These are phyloP conservation scores for Tricholoma hemisulphureum DNA, from an alignment of 768 basidiomycete species.

Conservation along the genomic window DNA sequence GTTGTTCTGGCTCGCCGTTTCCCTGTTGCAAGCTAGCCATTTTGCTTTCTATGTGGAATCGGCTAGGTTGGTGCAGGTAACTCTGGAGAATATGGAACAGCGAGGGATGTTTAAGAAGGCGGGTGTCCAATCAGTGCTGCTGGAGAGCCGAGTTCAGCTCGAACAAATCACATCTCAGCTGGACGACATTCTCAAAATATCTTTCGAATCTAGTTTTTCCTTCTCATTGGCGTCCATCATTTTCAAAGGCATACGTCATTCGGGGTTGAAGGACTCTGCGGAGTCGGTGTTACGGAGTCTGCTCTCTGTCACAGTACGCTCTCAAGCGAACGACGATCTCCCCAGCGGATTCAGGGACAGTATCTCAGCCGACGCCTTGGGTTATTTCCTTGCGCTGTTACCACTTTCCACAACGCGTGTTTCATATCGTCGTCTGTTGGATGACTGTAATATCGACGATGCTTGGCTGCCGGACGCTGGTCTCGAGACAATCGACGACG, in stretches of 20 bases:
- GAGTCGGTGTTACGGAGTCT: conserved; percentile 61
- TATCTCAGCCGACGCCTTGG: conserved; percentile 61
- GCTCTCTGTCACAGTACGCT: conserved; percentile 56
- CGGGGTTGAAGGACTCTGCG: conserved; percentile 59
- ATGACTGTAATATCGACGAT: conserved; percentile 58
- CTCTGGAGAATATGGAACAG: conserved; percentile 61
- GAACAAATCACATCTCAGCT: conserved; percentile 70
- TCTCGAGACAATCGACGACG: conserved; percentile 37
- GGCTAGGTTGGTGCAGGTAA: conserved; percentile 59
- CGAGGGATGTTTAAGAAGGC: conserved; percentile 56
- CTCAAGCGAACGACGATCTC: conserved; percentile 29
- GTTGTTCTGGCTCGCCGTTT: conserved; percentile 87
- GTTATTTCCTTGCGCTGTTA: conserved; percentile 78
- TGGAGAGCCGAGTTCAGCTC: conserved; percentile 63
- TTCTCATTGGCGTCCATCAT: conserved; percentile 81
- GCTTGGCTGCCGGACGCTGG: conserved; percentile 41
- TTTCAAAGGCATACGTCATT: conserved; percentile 82
- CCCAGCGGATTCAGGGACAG: conserved; percentile 41
- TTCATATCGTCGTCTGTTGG: conserved; percentile 59
- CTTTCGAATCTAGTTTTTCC: conserved; percentile 76
- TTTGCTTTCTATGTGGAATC: conserved; percentile 70
- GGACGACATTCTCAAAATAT: conserved; percentile 69
- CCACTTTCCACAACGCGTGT: conserved; percentile 60
- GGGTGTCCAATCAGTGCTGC: conserved; percentile 53
- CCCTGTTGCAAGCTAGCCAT: conserved; percentile 76